A percentile compares a stretch with the other conserved stretches of the same genome.
Evolutionary conservation across 176 grass and related monocot genomes (phyloP).

Genomic region (Saccharum officinarum): DNA sequence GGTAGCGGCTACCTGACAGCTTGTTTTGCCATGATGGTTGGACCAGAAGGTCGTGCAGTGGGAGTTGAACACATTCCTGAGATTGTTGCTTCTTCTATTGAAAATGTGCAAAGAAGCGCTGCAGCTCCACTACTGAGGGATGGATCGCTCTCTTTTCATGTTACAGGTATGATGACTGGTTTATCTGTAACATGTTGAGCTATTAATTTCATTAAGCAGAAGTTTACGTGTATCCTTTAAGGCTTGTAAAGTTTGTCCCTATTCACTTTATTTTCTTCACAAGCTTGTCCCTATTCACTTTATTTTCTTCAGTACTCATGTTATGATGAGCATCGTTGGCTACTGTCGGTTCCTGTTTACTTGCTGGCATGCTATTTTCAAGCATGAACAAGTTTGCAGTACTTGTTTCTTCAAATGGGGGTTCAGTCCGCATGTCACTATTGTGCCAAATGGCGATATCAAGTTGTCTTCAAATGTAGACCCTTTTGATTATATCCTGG

Average conservation of each 20-base stretch:
- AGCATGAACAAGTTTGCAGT: background rate
- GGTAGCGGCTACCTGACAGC: slow-evolving; percentile 86
- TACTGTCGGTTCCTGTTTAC: background rate
- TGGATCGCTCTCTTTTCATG: slow-evolving; percentile 70
- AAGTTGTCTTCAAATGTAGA: background rate
- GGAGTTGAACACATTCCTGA: slow-evolving; percentile 85
- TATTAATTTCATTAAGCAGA: background rate
- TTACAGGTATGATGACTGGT: slow-evolving; percentile 54
- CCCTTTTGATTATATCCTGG: background rate
- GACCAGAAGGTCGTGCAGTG: slow-evolving; percentile 67
- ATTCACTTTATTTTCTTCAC: background rate
- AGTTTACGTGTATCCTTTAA: background rate
- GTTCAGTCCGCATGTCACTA: background rate
- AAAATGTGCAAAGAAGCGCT: slow-evolving; percentile 74
- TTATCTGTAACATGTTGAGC: background rate
- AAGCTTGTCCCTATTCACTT: background rate
- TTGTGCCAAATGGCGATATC: background rate
- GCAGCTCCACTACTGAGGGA: slow-evolving; percentile 52
- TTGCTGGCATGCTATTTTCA: background rate
- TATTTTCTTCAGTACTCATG: background rate
- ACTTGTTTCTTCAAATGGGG: background rate
- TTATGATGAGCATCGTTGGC: background rate
- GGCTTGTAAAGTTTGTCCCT: background rate
- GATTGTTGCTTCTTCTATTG: slow-evolving; percentile 56
- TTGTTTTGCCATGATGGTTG: slow-evolving; percentile 85